Evolutionary conservation across 2,329 filamentous ascomycete species (phyloP), one percentile per base, ranked within the genome.

Genomic region (Trichoderma brevicompactum): DNA sequence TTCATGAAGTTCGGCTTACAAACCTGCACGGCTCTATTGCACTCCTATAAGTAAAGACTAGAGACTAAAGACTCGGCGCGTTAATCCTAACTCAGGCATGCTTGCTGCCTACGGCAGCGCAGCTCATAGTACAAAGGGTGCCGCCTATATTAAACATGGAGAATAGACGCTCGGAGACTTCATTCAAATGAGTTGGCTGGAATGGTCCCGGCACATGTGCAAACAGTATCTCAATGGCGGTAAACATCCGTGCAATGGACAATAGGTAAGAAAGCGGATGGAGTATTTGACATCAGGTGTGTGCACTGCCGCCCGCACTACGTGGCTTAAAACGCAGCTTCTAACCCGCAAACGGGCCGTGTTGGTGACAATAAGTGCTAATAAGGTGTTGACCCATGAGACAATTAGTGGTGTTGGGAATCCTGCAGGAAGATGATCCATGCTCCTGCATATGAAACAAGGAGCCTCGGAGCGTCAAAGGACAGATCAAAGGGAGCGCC

Each of bases 341-440:
- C 59, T 53, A 53, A 34, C 46, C 48, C 34, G 61, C 41, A 64
- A 64, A 64, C 52, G 61, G 61, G 50, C 61, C 59, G 59, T 41
- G n/a, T 3, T 53, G 49, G 59, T 53, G 59, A 62, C 48, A 28
- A 62, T 32, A 44, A 23, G 44, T 62, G 61, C 36, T 34, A 64
- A 28, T 28, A 28, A 56, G 13, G 52, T 48, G 23, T 56, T 55
- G 43, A 52, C 34, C 52, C 41, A 56, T 55, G 61, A 55, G 61
- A 64, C 61, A 64, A 48, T 55, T 36, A 17, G 36, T 38, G 23
- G 32, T 28, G n/a, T 23, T 40, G 50, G 50, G 52, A 56, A 55
- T 64, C 50, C 61, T 56, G 52, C 61, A 62, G 61, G 52, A 56
- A 56, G 61, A 32, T 56, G 50, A 48, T 43, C 61, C 61, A 64